Base-by-base conservation (phyloP, 2,329 filamentous ascomycete species). In the Fusarium sp. region DNA sequence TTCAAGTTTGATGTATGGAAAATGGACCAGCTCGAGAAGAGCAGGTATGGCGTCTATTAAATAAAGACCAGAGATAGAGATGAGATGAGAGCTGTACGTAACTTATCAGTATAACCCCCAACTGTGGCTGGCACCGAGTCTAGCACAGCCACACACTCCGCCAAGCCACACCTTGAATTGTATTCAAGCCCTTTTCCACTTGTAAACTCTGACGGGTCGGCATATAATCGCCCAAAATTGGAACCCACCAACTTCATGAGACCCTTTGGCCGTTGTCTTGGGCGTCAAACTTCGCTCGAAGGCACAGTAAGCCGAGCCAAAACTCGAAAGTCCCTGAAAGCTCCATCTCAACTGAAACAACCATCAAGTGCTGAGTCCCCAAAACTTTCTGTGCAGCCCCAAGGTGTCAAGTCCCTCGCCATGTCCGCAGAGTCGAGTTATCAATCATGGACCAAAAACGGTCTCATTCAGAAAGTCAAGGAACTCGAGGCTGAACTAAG, bases 401-500 rank as follows among this genome's bases (percentile, higher is more conserved):
- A 74, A 33, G 41, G 66, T 51, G 54, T 60, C n/a, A 72, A 57
- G 60, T 73, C 73, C 50, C 66, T 72, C 69, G 79, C 75, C 61
- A 83, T 79, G 80, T 72, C 79, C 18, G 74, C 77, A 33, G 78
- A 81, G 22, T 63, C 75, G 26, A 83, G 85, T 48, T 95, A 95
- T 82, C 85, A 86, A 44, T 86, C 85, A 71, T 95, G 92, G 92
- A 91, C 88, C 60, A 90, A 89, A 70, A 86, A 90, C 42, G 89
- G 89, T 48, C 88, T 96, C 41, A 88, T 96, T 47, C 83, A 88
- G 72, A 88, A 92, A 44, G 90, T 97, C 50, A 87, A 85, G 22
- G 84, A 89, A 57, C 85, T 96, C 12, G 94, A 97, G 80, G 80
- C 85, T 9, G 87, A 93, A 77, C 82, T 95, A 20, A 86, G 88